Conservation (phyloP, 2,329 filamentous ascomycete genomes). For the Colletotrichum gigasporum region DNA sequence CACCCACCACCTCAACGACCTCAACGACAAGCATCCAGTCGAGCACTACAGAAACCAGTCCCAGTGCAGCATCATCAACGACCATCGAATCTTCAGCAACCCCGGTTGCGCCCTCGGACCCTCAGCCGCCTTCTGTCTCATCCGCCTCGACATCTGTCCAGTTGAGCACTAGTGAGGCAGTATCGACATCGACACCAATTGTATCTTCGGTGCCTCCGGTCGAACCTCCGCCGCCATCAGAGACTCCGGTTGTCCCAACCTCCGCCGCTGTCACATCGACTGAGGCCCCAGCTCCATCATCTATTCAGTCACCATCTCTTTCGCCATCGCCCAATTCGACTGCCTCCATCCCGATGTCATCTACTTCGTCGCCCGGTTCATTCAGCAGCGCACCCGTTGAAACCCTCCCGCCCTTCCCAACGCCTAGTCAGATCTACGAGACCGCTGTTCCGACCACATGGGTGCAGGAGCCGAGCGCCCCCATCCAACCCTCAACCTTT, state of each 20-base stretch:
- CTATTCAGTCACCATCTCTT: conserved; percentile 2
- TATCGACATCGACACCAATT: background rate
- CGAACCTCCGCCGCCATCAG: background rate
- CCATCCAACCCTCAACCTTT: conserved; percentile 28
- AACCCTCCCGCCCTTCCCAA: background rate
- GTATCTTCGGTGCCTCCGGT: background rate
- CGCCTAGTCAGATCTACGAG: conserved; percentile 28
- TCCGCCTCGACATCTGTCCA: background rate
- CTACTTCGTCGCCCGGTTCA: background rate
- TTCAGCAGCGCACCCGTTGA: background rate
- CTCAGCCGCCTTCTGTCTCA: background rate
- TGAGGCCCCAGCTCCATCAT: conserved; percentile 9
- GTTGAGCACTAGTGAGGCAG: background rate
- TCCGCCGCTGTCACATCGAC: conserved; percentile 6
- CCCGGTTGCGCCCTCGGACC: background rate
- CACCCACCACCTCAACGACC: background rate
- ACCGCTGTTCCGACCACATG: conserved; percentile 29
- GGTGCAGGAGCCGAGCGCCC: conserved; percentile 19
- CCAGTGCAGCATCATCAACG: background rate
- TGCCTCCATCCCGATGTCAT: background rate
- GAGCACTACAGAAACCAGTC: background rate
- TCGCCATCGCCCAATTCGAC: conserved; percentile 17
- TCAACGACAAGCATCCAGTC: background rate
- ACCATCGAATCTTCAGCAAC: background rate
- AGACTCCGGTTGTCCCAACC: background rate